Percentiles rank a stretch among this genome's conserved stretches.
Conservation (phyloP, 2,329 filamentous ascomycete genomes). For the Blastomyces emzantsi region DNA sequence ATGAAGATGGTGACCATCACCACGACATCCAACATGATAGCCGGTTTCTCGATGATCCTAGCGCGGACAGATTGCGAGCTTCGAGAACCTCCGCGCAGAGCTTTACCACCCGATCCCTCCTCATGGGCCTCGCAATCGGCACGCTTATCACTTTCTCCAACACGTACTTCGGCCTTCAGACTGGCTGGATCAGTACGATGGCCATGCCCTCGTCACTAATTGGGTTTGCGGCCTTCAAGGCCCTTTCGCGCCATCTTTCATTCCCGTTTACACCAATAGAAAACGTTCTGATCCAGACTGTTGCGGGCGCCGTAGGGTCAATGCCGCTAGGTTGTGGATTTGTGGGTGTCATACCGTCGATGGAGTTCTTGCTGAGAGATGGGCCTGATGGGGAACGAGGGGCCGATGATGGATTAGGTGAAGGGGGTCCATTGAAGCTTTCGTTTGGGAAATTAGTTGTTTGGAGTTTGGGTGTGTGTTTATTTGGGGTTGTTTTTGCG, state of each 20-base stretch:
- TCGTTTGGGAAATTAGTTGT: constrained; percentile 69
- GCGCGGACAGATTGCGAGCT: constrained; percentile 8
- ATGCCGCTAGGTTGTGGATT: constrained; percentile 96
- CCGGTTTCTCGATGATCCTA: neutral
- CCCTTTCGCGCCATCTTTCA: constrained; percentile 60
- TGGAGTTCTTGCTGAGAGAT: constrained; percentile 72
- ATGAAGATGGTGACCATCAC: neutral
- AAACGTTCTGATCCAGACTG: constrained; percentile 93
- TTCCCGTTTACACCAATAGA: constrained; percentile 89
- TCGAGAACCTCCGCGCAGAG: constrained; percentile 41
- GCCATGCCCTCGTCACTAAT: constrained; percentile 92
- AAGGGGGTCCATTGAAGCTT: constrained; percentile 67
- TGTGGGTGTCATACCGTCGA: constrained; percentile 84
- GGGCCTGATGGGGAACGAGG: constrained; percentile 70
- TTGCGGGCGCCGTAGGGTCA: constrained; percentile 88
- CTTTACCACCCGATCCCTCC: constrained; percentile 75
- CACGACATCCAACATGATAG: neutral
- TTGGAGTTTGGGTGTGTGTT: constrained; percentile 88
- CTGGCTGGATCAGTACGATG: constrained; percentile 78
- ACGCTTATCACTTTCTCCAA: constrained; percentile 93
- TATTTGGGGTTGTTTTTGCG: constrained; percentile 95
- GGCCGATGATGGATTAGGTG: constrained; percentile 58
- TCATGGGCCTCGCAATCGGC: constrained; percentile 73
- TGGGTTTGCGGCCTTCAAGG: constrained; percentile 88
- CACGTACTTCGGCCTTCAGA: constrained; percentile 98